A percentile compares a stretch with the other conserved stretches of the same genome.
Conservation (phyloP, 2,329 filamentous ascomycete species). For the Knoxdaviesia capensis region DNA sequence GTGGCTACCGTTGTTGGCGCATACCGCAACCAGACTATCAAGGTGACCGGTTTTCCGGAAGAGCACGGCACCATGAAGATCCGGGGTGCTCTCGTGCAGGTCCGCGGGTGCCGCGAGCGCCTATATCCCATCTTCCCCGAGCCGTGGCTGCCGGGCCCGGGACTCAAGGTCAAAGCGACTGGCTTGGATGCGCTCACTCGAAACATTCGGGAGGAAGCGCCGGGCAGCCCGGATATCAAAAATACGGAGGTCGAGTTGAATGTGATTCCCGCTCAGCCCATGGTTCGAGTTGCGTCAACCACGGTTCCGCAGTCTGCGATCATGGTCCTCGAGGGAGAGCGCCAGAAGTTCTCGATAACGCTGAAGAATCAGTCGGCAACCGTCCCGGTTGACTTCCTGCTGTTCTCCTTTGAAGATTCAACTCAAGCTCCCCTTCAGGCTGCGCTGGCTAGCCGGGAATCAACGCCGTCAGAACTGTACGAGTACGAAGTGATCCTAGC, state of each 20-base stretch:
- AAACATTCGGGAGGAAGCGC: constrained; percentile 17
- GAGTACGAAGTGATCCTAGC: constrained; percentile 69
- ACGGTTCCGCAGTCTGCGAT: constrained; percentile 67
- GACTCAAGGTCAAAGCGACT: constrained; percentile 57
- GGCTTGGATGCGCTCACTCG: constrained; percentile 40
- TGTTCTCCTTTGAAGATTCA: constrained; percentile 81
- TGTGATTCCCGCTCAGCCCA: constrained; percentile 62
- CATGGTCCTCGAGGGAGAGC: constrained; percentile 87
- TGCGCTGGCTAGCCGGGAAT: constrained; percentile 56
- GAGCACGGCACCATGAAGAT: constrained; percentile 49
- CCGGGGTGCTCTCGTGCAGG: constrained; percentile 58
- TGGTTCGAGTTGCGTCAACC: constrained; percentile 54
- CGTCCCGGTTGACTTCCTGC: constrained; percentile 61
- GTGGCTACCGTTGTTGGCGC: constrained; percentile 55
- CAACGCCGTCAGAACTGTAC: constrained; percentile 60
- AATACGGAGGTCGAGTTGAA: constrained; percentile 39
- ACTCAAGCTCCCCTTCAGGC: constrained; percentile 59
- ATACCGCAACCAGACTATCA: constrained; percentile 62
- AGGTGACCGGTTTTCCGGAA: constrained; percentile 47
- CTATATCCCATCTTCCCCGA: constrained; percentile 68
- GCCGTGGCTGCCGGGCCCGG: constrained; percentile 50
- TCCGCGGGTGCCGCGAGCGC: constrained; percentile 64
- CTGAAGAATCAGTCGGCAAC: constrained; percentile 54
- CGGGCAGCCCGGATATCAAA: constrained; percentile 20
- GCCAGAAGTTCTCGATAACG: constrained; percentile 55